Evolutionary conservation across 192 early-diverging fungal genomes (phyloP), one percentile per base, ranked within the genome.

Genomic region (Coemansia sp.): DNA sequence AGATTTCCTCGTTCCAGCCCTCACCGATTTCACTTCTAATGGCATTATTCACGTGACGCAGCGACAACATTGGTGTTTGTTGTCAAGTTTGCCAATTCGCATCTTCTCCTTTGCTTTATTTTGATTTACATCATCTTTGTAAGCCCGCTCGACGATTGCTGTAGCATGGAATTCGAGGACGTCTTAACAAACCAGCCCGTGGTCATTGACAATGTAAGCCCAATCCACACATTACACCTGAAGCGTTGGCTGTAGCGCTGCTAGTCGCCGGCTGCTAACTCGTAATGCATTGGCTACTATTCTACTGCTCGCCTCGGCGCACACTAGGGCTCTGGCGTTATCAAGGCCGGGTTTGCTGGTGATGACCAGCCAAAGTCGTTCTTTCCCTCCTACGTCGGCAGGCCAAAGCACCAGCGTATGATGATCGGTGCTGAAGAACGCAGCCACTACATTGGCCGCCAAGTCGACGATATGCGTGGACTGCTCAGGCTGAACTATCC

Each of bases 391-490:
- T 88, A 86, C 58, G 95, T 99, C 21, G 97, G 97, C 18, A 83
- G 93, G 42, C 97, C 95, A 40, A 99, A 99, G 70, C 97, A 99
- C 77, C 73, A 87, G 58, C 90, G 94, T 44, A 89, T 95, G 62
- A 97, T 99, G 95, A 93, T 95, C 10, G 97, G 97, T 62, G 97
- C 95, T 12, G 90, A 94, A 10, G 97, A 99, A 72, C 93, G 93
- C 32, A 94, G 95, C 61, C 85, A 87, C 34, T 99, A 98, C 70
- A 95, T 99, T 70, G 97, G 97, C 17, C 83, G 84, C 57, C 95
- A 91, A 71, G 95, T 95, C 15, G 95, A 99, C 74, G 97, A 98
- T 64, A 80, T 96, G 21, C 86, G 97, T 17, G 97, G 97, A n/a
- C 76, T 99, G 34, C 82, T 99, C 42, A 87, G 87, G 60, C 90